Base-by-base conservation (phyloP, 1,284 basidiomycete genomes). In the Xerocomus nothofagi region DNA sequence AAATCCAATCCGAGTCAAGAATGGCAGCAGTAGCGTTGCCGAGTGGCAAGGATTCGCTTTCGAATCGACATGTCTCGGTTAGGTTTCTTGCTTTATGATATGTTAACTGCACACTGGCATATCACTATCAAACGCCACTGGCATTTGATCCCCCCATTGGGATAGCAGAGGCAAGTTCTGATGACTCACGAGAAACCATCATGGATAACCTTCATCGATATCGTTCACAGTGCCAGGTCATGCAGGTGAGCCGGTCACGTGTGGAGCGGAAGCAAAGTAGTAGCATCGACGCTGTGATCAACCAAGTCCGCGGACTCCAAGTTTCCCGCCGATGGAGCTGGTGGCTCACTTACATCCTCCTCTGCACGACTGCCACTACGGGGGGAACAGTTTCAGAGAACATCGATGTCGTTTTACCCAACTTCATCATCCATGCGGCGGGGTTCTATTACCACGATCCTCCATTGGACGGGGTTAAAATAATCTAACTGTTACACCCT, bases 401-500 rank as follows among this genome's bases (percentile, higher is more conserved):
- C 32, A 38, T 39, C 32, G 20, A 24, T 18, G 9, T 29, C 30
- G 26, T 39, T 51, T n/a, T 36, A 23, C 30, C 46, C 18, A 23
- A 44, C 30, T 11, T 27, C 15, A 48, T 46, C 18, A 43, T 50
- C 46, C 62, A 51, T 48, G 40, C 49, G 50, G 44, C 33, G 15
- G 20, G 27, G 44, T 57, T 65, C 55, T 55, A 64, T 64, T 51
- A 53, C 48, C 37, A 43, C 33, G 52, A 58, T 62, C 55, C 53
- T 36, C 65, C 61, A 51, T 41, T 17, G 33, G 26, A 53, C 30
- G 41, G 44, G 36, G 44, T 48, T 31, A 23, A 41, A 29, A 39
- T 31, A 45, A 34, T 32, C 20, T 4, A 42, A 21, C 23, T 40
- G 36, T 57, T 49, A 66, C 9, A 87, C 81, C 62, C 72, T 80